phyloP scores from a whole-genome alignment of 1,284 basidiomycete species.

The Crucibulum parvulum region DNA sequence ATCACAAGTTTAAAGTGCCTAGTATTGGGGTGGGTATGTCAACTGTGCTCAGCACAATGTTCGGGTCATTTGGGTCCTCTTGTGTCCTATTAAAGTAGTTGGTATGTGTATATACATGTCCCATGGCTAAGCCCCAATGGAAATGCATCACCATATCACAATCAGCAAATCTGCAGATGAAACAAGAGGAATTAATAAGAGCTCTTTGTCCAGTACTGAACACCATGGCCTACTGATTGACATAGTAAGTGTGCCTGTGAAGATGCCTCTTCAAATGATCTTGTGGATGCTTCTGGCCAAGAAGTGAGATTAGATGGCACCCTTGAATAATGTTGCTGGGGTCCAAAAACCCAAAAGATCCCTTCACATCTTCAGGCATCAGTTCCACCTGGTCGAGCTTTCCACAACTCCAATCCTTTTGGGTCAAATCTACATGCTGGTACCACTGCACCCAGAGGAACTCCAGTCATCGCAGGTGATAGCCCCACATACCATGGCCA shows the following conservation, averaged over 20 bases:
- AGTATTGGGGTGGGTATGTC: too few relatives aligned
- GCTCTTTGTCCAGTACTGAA: not conserved
- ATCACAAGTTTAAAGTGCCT: too few relatives aligned
- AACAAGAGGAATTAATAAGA: too few relatives aligned
- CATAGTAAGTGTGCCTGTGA: not conserved
- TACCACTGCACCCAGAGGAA: not conserved
- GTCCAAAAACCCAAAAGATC: not conserved
- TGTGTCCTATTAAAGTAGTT: too few relatives aligned
- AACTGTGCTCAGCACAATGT: too few relatives aligned
- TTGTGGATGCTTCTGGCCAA: not conserved
- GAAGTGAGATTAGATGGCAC: not conserved
- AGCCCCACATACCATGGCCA: not conserved
- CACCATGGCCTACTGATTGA: not conserved
- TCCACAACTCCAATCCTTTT: too few relatives aligned
- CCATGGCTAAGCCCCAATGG: too few relatives aligned
- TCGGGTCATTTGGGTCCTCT: too few relatives aligned
- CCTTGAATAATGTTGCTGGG: not conserved
- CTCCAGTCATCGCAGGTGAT: not conserved
- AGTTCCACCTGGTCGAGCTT: too few relatives aligned
- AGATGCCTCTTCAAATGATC: not conserved
- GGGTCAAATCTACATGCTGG: not conserved
- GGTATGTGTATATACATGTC: not conserved
- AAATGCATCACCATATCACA: not conserved
- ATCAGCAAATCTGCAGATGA: not conserved
- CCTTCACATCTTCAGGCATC: not conserved